Evolutionary conservation across 2,329 filamentous ascomycete species (phyloP), one percentile per base, ranked within the genome.

Genomic region (Penicillium sp.): DNA sequence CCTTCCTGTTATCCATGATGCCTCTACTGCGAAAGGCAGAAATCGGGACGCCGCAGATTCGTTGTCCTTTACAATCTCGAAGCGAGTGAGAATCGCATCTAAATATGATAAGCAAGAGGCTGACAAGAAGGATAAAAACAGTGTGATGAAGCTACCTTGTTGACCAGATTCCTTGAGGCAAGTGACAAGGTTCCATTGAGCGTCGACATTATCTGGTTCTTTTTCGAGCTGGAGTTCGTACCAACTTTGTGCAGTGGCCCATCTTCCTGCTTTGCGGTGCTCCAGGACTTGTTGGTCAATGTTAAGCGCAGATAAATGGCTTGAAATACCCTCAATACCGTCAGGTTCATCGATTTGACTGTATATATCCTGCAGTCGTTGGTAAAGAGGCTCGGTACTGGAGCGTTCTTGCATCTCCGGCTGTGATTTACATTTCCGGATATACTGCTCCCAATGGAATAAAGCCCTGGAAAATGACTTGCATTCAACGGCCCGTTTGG

Each of bases 261-360:
- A 99, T 56, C 92, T 81, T 4, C 94, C 94, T 18, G 92, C 89
- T 70, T 96, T 97, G 51, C 89, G 85, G 72, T 99, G 91, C 63
- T 95, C 90, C 49, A 96, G 79, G 28, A 96, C 88, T 68, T 97
- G 92, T 68, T 96, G 92, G 54, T 96, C 89, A 44, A 96, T 87
- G 59, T 95, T 89, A n/a, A 97, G 77, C 10, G 91, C 84, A 52
- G 88, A 87, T 3, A 97, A 77, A 67, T 94, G 88, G 18, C 90
- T 85, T 1, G 92, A 95, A 54, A 99, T 92, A 2, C 94, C 94
- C 67, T 97, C 92, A 30, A 99, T 86, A 1, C 92, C 92, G 70
- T 99, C 94, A 0, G 94, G 95, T 63, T 99, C 94, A 65, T 99
- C 94, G 54, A 99, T 97, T 62, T 96, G 89, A 1, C 90, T 90